Conservation (phyloP, 257 asterid genomes). For the Scutellaria minor region DNA sequence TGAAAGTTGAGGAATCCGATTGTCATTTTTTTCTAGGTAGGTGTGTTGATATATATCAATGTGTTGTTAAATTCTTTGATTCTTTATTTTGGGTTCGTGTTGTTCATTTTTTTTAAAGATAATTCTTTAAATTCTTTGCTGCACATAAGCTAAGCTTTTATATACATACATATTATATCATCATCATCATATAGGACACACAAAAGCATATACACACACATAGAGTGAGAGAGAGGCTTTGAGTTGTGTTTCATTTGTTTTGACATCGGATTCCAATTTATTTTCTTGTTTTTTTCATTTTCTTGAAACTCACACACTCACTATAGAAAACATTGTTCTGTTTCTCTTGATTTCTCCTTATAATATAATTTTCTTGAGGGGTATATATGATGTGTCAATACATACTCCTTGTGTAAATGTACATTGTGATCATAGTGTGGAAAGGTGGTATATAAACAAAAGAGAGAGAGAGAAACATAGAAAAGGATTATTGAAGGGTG, state of each 20-base stretch:
- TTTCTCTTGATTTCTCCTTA: conserved; percentile 69
- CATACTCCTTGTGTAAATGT: conserved; percentile 28
- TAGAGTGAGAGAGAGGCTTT: conserved; percentile 5
- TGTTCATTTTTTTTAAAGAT: neutral
- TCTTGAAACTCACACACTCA: conserved; percentile 58
- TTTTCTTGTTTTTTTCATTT: conserved; percentile 42
- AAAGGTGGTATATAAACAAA: conserved; percentile 13
- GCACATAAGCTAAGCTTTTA: conserved; percentile 54
- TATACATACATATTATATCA: conserved; percentile 23
- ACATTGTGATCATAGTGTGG: conserved; percentile 37
- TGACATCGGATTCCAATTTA: conserved; percentile 90
- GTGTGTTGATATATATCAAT: conserved; percentile 37
- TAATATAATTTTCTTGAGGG: conserved; percentile 30
- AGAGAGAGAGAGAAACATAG: conserved; percentile 41
- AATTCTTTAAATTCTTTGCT: conserved; percentile 66
- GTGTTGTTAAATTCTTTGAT: conserved; percentile 66
- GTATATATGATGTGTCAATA: conserved; percentile 10
- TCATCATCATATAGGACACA: conserved; percentile 67
- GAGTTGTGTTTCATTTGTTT: conserved; percentile 44
- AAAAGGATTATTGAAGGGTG: conserved; percentile 36
- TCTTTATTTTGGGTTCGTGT: conserved; percentile 48
- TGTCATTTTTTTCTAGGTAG: conserved; percentile 59
- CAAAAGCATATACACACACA: conserved; percentile 36
- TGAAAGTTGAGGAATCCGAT: conserved; percentile 91
- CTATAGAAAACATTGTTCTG: conserved; percentile 55